Percentiles rank a stretch among this genome's conserved stretches.
phyloP scores from a whole-genome alignment of 1,284 basidiomycete species.

The Ceratobasidium sp. region DNA sequence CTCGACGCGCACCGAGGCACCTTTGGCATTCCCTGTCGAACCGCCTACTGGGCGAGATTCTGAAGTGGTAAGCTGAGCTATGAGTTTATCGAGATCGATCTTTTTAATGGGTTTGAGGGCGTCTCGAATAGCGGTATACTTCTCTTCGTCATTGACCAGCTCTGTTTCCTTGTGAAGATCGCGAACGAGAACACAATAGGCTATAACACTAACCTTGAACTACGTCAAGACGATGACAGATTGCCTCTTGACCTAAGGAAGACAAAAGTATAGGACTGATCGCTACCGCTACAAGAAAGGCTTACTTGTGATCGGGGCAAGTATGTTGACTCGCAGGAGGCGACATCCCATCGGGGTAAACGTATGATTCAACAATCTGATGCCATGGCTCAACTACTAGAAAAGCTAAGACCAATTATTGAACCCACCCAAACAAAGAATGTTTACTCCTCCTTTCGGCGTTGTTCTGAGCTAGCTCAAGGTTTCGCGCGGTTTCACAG shows the following conservation, averaged over 20 bases:
- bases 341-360: slow-evolving; percentile 88
- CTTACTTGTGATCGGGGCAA: slow-evolving; percentile 81
- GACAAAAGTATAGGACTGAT: not conserved
- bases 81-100: slow-evolving; percentile 88
- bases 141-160: slow-evolving; percentile 75
- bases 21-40: slow-evolving; percentile 60
- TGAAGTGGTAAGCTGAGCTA: slow-evolving; percentile 68
- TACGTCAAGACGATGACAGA: slow-evolving; percentile 53
- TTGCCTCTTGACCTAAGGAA: slow-evolving; percentile 46
- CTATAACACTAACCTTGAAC: slow-evolving; percentile 44
- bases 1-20: slow-evolving; percentile 71
- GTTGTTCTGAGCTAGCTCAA: slow-evolving; percentile 85
- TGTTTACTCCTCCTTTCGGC: slow-evolving; percentile 67
- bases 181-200: no score
- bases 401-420: not conserved
- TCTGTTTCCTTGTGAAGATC: slow-evolving; percentile 55
- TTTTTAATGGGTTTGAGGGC: slow-evolving; percentile 75
- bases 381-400: not conserved
- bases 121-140: slow-evolving; percentile 70
- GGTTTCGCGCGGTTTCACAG: slow-evolving; percentile 80
- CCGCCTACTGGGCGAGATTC: slow-evolving; percentile 56
- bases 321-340: slow-evolving; percentile 78
- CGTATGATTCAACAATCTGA: slow-evolving; percentile 64
- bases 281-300: slow-evolving; percentile 2
- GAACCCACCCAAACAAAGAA: slow-evolving; percentile 74